Evolutionary conservation across 768 basidiomycete species (phyloP).

Genomic region (Scleroderma bovista): DNA sequence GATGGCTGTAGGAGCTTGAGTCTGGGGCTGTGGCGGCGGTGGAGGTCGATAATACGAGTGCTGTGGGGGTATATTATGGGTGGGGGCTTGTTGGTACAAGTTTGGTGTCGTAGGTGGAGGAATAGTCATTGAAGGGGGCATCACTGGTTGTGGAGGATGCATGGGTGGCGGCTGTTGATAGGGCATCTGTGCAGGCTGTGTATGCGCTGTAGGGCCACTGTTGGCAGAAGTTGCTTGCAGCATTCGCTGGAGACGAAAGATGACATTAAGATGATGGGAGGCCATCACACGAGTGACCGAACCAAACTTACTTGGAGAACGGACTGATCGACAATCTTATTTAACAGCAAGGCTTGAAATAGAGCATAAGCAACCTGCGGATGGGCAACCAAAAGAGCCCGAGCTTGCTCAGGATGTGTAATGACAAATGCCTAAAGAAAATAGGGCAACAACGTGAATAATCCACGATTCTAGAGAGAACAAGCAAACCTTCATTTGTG

Average conservation of each 20-base stretch:
- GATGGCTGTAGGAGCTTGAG: conserved; percentile 29
- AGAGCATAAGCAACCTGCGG: conserved; percentile 95
- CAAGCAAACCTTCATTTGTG: conserved; percentile 90
- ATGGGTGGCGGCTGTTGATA: conserved; percentile 24
- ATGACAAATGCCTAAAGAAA: conserved; percentile 77
- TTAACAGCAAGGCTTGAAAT: conserved; percentile 88
- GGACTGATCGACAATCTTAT: conserved; percentile 87
- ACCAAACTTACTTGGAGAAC: conserved; percentile 66
- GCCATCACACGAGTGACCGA: conserved; percentile 3
- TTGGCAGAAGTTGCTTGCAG: conserved; percentile 38
- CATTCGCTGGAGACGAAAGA: conserved; percentile 40
- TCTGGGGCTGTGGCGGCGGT: conserved; percentile 26
- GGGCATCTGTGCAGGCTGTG: conserved; percentile 30
- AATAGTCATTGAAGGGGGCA: conserved; percentile 28
- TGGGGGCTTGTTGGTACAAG: conserved; percentile 24
- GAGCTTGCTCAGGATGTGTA: conserved; percentile 86
- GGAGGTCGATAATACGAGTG: conserved; percentile 28
- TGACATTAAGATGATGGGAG: conserved; percentile 2
- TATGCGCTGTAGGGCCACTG: conserved; percentile 21
- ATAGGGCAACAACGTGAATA: conserved; percentile 6
- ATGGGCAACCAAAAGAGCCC: conserved; percentile 68
- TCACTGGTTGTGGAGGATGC: conserved; percentile 29
- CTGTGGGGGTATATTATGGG: conserved; percentile 28
- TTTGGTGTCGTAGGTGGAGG: conserved; percentile 24
- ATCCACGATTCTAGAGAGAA: conserved; percentile 14